These are phyloP conservation scores for Aspergillus carlsbadensis DNA, from an alignment of 495 filamentous ascomycete genomes.

Conservation along the genomic window DNA sequence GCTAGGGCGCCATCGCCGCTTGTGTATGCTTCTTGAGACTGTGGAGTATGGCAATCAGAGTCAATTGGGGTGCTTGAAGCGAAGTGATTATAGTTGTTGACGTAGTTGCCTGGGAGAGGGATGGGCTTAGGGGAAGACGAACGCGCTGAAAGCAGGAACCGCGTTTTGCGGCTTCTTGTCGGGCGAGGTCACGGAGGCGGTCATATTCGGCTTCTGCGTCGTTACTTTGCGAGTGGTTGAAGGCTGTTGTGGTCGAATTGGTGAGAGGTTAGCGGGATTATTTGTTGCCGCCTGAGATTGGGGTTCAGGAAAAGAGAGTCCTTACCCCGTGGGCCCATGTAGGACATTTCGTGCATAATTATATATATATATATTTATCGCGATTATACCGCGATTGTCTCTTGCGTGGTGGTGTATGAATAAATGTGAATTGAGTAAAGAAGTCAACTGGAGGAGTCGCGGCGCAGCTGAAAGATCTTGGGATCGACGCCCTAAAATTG, in stretches of 20 bases:
- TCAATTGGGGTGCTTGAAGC: neutral
- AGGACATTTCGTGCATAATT: constrained; percentile 64
- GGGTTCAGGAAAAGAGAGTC: neutral
- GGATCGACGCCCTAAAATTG: constrained; percentile 9
- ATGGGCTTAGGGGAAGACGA: constrained; percentile 15
- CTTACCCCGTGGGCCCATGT: constrained; percentile 55
- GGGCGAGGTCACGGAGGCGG: constrained; percentile 79
- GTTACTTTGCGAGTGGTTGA: constrained; percentile 69
- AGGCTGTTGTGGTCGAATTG: constrained; percentile 53
- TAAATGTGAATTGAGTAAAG: neutral
- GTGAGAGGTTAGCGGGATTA: constrained; percentile 3
- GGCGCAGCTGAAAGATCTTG: neutral
- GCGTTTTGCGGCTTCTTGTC: constrained; percentile 72
- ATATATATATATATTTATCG: constrained; percentile 1
- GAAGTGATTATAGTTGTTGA: neutral
- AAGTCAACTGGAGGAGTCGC: neutral
- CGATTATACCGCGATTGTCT: neutral
- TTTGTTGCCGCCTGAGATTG: neutral
- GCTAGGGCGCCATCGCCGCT: constrained; percentile 76
- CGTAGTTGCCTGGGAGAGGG: neutral
- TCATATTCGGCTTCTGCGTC: constrained; percentile 87
- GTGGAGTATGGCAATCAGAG: constrained; percentile 1
- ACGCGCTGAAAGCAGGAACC: constrained; percentile 72
- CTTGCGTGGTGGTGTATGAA: neutral
- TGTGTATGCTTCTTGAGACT: constrained; percentile 79